Conservation (phyloP, 306 rosid species). For the Rosa persica region DNA sequence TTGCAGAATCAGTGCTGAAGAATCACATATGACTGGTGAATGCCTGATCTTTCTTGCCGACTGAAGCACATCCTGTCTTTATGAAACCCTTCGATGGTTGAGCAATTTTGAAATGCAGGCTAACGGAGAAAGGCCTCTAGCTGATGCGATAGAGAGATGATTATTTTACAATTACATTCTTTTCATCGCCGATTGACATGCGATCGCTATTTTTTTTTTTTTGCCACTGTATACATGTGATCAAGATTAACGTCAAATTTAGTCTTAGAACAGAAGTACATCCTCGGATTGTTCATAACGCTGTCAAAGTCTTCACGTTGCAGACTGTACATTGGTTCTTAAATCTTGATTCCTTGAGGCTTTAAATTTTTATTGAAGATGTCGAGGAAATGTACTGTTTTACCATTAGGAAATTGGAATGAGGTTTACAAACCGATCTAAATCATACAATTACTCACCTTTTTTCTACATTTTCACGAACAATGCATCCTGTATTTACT, state of each 20-base stretch:
- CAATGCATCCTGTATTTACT: background rate
- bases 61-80: constrained; percentile 11
- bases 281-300: background rate
- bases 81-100: constrained; percentile 8
- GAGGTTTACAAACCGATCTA: background rate
- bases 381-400: background rate
- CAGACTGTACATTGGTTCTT: background rate
- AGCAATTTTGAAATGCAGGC: constrained; percentile 24
- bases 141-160: background rate
- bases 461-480: background rate
- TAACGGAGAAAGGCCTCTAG: constrained; percentile 6
- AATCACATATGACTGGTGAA: constrained; percentile 35
- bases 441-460: background rate
- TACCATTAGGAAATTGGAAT: background rate
- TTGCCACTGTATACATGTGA: constrained; percentile 1
- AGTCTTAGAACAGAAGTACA: background rate
- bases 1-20: constrained; percentile 57
- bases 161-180: constrained; percentile 1
- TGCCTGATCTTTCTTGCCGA: background rate
- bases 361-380: background rate
- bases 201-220: background rate
- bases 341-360: background rate
- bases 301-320: background rate
- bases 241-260: background rate
- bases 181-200: constrained; percentile 8